Percentiles rank a stretch among this genome's conserved stretches.
Evolutionary conservation across 805 yeast species (phyloP).

Genomic region (Grigorovia yakushimaensis): DNA sequence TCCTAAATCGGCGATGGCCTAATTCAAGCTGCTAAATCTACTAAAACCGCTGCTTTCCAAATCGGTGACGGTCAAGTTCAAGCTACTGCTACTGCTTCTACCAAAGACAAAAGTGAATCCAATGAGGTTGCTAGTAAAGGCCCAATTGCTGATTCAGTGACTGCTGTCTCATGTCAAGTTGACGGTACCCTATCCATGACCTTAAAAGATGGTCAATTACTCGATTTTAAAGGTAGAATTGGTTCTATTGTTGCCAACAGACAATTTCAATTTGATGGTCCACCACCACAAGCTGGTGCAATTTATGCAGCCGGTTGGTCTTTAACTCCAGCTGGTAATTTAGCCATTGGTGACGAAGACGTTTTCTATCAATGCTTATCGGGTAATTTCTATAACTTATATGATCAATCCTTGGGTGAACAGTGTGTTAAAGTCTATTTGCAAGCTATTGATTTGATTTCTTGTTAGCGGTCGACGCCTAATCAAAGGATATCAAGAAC

Average conservation of each 20-base stretch:
- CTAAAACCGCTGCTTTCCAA: slow-evolving; percentile 30
- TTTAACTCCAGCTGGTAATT: slow-evolving; percentile 41
- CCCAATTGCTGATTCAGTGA: slow-evolving; percentile 23
- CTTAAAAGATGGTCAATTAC: slow-evolving; percentile 41
- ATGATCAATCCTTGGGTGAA: slow-evolving; percentile 49
- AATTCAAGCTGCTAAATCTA: slow-evolving; percentile 28
- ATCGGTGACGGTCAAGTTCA: slow-evolving; percentile 37
- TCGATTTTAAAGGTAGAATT: slow-evolving; percentile 54
- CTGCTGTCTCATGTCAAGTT: slow-evolving; percentile 36
- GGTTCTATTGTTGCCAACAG: slow-evolving; percentile 76
- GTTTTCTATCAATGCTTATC: slow-evolving; percentile 67
- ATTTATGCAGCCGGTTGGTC: slow-evolving; percentile 64
- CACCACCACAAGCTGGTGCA: slow-evolving; percentile 76
- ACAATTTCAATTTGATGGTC: slow-evolving; percentile 82
- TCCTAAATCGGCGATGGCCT: slow-evolving; percentile 36
- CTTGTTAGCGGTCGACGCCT: no score
- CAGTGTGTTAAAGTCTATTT: slow-evolving; percentile 59
- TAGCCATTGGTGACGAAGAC: slow-evolving; percentile 53
- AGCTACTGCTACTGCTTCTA: slow-evolving; percentile 13
- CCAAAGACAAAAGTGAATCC: slow-evolving; percentile 14
- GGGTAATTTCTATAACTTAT: slow-evolving; percentile 70
- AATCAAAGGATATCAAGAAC: no score
- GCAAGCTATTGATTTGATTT: slow-evolving; percentile 45
- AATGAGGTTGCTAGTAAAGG: slow-evolving; percentile 29
- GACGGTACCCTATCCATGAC: slow-evolving; percentile 44